phyloP scores from a whole-genome alignment of 139 green algal genomes.

The Monoraphidium neglectum region DNA sequence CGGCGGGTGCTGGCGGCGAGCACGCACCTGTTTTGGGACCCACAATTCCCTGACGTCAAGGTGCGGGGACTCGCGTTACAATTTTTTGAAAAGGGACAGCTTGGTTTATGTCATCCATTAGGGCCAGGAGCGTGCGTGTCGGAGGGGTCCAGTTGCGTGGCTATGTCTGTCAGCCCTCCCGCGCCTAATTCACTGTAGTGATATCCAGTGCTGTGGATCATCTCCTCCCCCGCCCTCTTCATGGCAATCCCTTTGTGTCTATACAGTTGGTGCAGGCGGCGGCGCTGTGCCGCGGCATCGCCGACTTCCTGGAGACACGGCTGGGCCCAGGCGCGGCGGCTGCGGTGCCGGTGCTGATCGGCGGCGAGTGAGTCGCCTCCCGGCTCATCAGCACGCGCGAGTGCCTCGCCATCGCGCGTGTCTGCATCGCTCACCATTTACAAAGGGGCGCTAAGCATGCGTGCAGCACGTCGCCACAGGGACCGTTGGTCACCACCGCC shows the following conservation, averaged over 20 bases:
- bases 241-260: neutral
- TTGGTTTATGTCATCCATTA: neutral
- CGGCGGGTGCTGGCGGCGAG: slow-evolving; percentile 32
- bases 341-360: slow-evolving; percentile 36
- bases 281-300: slow-evolving; percentile 26
- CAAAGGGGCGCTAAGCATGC: neutral
- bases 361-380: slow-evolving; percentile 52
- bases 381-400: slow-evolving; percentile 12
- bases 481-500: too few species aligned
- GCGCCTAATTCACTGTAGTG: neutral
- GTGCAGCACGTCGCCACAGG: neutral
- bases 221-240: neutral
- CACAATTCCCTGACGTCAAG: slow-evolving; percentile 53
- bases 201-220: neutral
- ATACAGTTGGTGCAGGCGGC: slow-evolving; percentile 26
- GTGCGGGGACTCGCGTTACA: slow-evolving; percentile 9
- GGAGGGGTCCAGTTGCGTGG: neutral
- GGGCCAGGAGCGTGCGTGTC: neutral
- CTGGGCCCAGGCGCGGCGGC: neutral
- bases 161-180: neutral
- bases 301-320: slow-evolving; percentile 6
- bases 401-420: neutral
- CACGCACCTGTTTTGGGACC: slow-evolving; percentile 68
- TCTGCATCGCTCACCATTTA: neutral
- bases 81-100: slow-evolving; percentile 12